A percentile compares a stretch with the other conserved stretches of the same genome.
These are phyloP conservation scores for Quercus engelmannii DNA, from an alignment of 306 rosid species.

Conservation along the genomic window DNA sequence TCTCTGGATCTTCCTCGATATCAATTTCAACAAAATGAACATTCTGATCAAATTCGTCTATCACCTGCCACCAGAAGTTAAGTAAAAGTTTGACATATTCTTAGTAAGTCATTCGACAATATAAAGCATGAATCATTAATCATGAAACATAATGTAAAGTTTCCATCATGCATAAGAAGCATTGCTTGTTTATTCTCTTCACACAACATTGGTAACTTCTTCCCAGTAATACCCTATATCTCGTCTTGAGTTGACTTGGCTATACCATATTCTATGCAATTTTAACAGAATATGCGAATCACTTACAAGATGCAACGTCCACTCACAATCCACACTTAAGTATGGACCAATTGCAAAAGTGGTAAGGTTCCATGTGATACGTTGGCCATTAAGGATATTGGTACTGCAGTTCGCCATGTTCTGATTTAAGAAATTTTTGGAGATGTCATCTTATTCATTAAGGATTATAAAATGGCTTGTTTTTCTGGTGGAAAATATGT, in stretches of 20 bases:
- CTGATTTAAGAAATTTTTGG: no score
- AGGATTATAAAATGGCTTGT: no score
- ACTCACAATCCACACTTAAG: neutral
- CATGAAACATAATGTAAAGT: neutral
- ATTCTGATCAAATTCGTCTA: constrained; percentile 79
- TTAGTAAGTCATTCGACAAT: neutral
- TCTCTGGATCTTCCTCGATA: constrained; percentile 93
- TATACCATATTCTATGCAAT: neutral
- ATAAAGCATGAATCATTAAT: neutral
- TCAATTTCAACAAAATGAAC: constrained; percentile 97
- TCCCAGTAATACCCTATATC: neutral
- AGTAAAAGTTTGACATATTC: neutral
- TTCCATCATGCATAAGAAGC: neutral
- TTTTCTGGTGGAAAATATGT: neutral
- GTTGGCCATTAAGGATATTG: no score
- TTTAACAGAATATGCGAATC: neutral
- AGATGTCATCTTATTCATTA: no score
- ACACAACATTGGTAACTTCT: neutral
- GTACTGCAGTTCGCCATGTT: no score
- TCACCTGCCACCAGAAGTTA: constrained; percentile 53
- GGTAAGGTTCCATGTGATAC: no score
- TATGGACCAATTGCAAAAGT: no score
- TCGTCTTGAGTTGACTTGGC: neutral
- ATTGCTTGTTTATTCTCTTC: neutral
- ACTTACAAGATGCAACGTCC: neutral